Base-by-base conservation (phyloP, 2,329 filamentous ascomycete species). In the Exophiala spinifera region DNA sequence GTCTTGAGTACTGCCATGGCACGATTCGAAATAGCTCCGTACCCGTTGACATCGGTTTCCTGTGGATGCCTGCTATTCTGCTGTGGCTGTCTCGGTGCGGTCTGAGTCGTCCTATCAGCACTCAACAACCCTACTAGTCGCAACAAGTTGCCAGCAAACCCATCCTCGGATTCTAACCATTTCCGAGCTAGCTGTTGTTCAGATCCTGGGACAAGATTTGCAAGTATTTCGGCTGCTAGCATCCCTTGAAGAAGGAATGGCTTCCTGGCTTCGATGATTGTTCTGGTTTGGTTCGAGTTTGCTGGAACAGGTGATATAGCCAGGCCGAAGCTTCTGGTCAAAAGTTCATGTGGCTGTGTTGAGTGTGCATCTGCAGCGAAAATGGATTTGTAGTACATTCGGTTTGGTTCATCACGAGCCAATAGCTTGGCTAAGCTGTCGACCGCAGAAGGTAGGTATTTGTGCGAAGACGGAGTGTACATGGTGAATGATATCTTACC, bases 171-270 rank as follows among this genome's bases (percentile, higher is more conserved):
- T 36, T 86, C 83, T 6, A 97, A 80, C 91, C 94, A 97, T 0
- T 82, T 78, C 52, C 83, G 83, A 3, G 91, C 87, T 6, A 96
- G 73, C 3, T 83, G 80, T 14, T 80, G 80, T 61, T 95, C 90
- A n/a, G 83, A 79, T 3, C 81, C 80, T 2, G 86, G 86, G 2
- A 84, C 83, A 23, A 96, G 77, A 8, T 85, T 85, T 0, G 90
- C 84, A 2, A 97, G 74, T 48, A 97, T 95, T 63, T 97, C 91
- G 0, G 90, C 91, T 1, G 91, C 88, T 4, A 97, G 78, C 64
- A 97, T 82, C 1, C 91, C 91, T 72, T 99, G 94, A 80, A 95
- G 94, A 10, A 99, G 75, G 65, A 90, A 86, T 0, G 94, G 87
- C 70, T 95, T 96, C 53, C 94, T 85, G 3, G 83, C 84, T 68